A percentile compares a stretch with the other conserved stretches of the same genome.
phyloP scores from a whole-genome alignment of 1,284 basidiomycete species.

The Schizophyllum amplum region DNA sequence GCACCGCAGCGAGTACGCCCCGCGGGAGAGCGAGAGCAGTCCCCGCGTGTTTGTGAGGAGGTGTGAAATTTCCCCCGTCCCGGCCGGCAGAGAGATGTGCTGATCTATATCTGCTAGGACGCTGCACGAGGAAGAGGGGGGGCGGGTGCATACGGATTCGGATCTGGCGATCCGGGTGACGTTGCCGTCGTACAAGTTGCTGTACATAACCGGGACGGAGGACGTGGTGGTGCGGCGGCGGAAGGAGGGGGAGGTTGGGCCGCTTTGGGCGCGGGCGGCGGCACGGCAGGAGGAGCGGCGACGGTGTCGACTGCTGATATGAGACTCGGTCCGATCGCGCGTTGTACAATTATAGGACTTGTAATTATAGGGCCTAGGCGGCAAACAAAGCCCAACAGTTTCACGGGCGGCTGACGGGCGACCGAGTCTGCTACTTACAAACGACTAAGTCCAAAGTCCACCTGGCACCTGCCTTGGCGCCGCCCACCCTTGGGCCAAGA shows the following conservation, averaged over 20 bases:
- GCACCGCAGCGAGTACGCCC: conserved; percentile 58
- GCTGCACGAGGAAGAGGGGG: conserved; percentile 21
- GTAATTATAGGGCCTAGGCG: background rate
- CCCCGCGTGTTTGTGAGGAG: conserved; percentile 37
- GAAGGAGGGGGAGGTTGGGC: conserved; percentile 28
- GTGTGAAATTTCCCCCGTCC: conserved; percentile 19
- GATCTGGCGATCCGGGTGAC: conserved; percentile 57
- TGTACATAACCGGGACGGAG: conserved; percentile 62
- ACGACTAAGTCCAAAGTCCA: no score
- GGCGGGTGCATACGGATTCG: conserved; percentile 18
- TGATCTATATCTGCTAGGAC: conserved; percentile 27
- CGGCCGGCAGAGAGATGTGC: conserved; percentile 8
- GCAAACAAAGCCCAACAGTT: background rate
- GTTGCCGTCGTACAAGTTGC: conserved; percentile 61
- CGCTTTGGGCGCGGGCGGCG: conserved; percentile 34
- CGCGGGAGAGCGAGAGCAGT: conserved; percentile 32
- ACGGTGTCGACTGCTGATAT: conserved; percentile 29
- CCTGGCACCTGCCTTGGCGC: no score
- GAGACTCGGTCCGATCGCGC: background rate
- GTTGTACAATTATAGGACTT: background rate
- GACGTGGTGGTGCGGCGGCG: conserved; percentile 37
- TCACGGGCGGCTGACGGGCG: no score
- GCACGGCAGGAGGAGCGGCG: conserved; percentile 45
- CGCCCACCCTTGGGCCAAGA: background rate
- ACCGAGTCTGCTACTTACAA: no score